Evolutionary conservation across 352 stramenopile species (phyloP), one percentile per base, ranked within the genome.

Genomic region (Globisporangium ultimum): DNA sequence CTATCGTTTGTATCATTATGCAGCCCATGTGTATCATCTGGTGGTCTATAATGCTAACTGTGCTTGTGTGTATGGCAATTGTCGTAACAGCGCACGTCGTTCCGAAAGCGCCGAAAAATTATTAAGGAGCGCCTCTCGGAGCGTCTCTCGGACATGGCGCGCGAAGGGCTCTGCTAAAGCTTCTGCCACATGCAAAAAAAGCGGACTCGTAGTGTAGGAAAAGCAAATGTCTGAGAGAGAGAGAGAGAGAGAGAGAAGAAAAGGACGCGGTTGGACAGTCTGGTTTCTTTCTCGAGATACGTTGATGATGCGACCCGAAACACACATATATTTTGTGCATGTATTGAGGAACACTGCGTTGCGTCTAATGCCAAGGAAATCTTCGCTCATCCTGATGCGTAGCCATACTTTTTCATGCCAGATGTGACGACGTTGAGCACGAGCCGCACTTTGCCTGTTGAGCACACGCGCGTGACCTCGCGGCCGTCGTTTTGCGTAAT

Each of bases 81-180:
- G 7, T 10, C 0, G 28, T 2, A 45, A 58, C 11, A 53, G 50
- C 21, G 32, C 24, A 41, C 24, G 32, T 66, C 42, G 43, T 56
- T 22, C 46, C 63, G 48, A 24, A 55, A 55, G 32, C 49, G 49
- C 49, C 49, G 49, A 55, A 55, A 55, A n/a, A 55, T 55, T 28
- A 55, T 55, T 18, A 55, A 55, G 28, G 49, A 55, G 34, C 24
- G 34, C 28, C 49, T 55, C 49, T 88, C 78, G 45, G 45, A 50
- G 45, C 45, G 45, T 24, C 71, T 88, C 55, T 88, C 78, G 40
- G 81, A 91, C 61, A 87, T 91, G 74, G 81, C 81, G 20, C 78
- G 81, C 46, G 81, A 91, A 75, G 78, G 81, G 22, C 57, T 92
- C 52, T 89, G 82, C 68, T 89, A 85, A 73, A 5, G 28, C 28